Base-by-base conservation (phyloP, 2,329 filamentous ascomycete species). In the Trichoderma sp. region DNA sequence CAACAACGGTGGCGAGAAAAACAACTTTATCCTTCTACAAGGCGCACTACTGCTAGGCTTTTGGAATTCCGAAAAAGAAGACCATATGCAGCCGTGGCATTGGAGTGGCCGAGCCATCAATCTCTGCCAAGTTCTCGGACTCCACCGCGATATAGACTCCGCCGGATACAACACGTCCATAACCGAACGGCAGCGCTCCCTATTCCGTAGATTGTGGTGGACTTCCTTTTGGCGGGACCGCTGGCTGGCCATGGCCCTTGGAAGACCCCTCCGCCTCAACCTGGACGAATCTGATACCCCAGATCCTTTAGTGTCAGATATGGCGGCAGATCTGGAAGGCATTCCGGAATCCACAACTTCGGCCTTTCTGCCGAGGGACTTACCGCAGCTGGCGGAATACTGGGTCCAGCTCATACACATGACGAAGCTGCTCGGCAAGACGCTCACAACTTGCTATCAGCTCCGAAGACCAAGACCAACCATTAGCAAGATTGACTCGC, bases 11-110 rank as follows among this genome's bases (percentile, higher is more conserved):
- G 64, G 64, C 10, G 64, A 66, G 16, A 66, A 66, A 39, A 66
- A 66, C 21, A 66, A 51, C 10, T 43, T 66, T 24, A n/a, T 59
- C 2, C 64, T 66, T n/a, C 28, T 66, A 11, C 64, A 66, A 2
- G 52, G 34, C 7, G 54, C 64, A 6, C 52, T 66, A 8, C 39
- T 66, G 4, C 1, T 66, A 14, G 39, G 64, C 30, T 66, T 66
- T 54, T 66, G 64, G 64, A 66, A 66, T 14, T 66, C 64, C 1
- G 64, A 66, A 6, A 46, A 51, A 16, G 64, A 66, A 4, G 64
- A 66, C 5, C 64, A 66, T 8, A 66, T 66, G 64, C 64, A 66
- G 5, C 54, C 64, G 39, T 66, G 64, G 64, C 54, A 59, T 46
- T 66, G 64, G 64, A 66, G 64, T 2, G 64, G 64, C 10, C 37